Evolutionary conservation across 768 basidiomycete genomes (phyloP), one percentile per base, ranked within the genome.

Genomic region (Leccinum broughii): DNA sequence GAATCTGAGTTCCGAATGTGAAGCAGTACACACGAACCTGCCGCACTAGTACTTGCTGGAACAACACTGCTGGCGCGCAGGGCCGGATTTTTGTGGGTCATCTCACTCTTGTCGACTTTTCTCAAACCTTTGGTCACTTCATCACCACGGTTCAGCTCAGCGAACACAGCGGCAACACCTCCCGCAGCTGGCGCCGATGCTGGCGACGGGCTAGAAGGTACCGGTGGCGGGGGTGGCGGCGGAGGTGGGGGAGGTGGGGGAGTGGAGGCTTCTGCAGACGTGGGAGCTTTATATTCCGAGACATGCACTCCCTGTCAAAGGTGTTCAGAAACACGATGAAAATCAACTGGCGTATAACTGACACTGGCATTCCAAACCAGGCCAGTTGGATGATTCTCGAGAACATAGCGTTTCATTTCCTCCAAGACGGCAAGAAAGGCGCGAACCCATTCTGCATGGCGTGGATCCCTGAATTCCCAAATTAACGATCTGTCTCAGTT

Each of bases 61-160:
- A 79, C 92, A 24, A 76, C 74, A 35, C 77, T 75, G 14, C 77
- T 63, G 15, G 80, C 84, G 32, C 97, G 79, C 39, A 99, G 76
- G 10, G 86, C 83, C 0, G 97, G 96, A 69, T 99, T 98, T 82
- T 99, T 98, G 80, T 99, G 97, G 3, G 95, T 98, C 95, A 96
- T 95, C 74, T 98, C 90, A 63, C 92, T 95, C 79, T 87, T 90
- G 71, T 95, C 92, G 30, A 99, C 97, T 73, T 97, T 98, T 65
- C 90, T 87, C 66, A 99, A 74, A 11, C 91, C 88, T 70, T 90
- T 92, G 6, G 96, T 98, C 35, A 99, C 88, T 4, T 89, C 87
- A 62, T 87, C 91, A 1, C 96, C 95, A 46, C 89, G 84, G 70
- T 98, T 98, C 51, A 99, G 77, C 57, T 93, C 85, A 2, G 94